phyloP scores from a whole-genome alignment of 176 grass and related monocot genomes.

The Zizania latifolia region DNA sequence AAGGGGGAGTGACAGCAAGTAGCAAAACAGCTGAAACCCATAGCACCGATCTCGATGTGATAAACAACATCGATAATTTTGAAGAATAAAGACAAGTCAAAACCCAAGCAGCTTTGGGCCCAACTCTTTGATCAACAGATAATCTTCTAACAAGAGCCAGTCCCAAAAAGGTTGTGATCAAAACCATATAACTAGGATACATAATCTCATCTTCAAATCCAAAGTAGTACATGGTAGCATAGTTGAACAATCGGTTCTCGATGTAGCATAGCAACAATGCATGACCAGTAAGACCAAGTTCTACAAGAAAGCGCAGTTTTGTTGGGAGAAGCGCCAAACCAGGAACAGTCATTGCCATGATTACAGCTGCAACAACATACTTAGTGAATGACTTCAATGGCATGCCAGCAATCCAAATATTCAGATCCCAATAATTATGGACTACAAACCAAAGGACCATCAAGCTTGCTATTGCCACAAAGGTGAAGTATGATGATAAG shows the following conservation, averaged over 20 bases:
- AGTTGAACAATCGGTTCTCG: slow-evolving; percentile 90
- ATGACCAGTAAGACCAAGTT: slow-evolving; percentile 85
- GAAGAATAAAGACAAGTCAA: slow-evolving; percentile 88
- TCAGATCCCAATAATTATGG: slow-evolving; percentile 97
- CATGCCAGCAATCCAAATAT: slow-evolving; percentile 98
- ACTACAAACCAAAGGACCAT: slow-evolving; percentile 99
- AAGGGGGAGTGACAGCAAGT: slow-evolving; percentile 74
- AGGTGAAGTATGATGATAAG: slow-evolving; percentile 97
- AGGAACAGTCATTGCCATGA: slow-evolving; percentile 85
- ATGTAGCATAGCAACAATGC: slow-evolving; percentile 83
- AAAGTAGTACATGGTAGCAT: slow-evolving; percentile 88
- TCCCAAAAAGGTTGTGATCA: slow-evolving; percentile 77
- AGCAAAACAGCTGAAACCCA: slow-evolving; percentile 91
- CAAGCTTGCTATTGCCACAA: slow-evolving; percentile 80
- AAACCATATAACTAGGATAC: slow-evolving; percentile 95
- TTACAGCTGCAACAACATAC: slow-evolving; percentile 70
- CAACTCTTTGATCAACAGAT: slow-evolving; percentile 67
- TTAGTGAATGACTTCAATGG: slow-evolving; percentile 90
- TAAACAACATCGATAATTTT: slow-evolving; percentile 92
- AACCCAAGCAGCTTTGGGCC: slow-evolving; percentile 83
- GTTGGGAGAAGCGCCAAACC: slow-evolving; percentile 78
- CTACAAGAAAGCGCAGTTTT: slow-evolving; percentile 70
- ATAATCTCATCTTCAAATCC: slow-evolving; percentile 88
- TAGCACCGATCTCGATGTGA: slow-evolving; percentile 82
- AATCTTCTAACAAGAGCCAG: slow-evolving; percentile 82